phyloP scores from a whole-genome alignment of 257 asterid species.

The Solanum chiquidenum region DNA sequence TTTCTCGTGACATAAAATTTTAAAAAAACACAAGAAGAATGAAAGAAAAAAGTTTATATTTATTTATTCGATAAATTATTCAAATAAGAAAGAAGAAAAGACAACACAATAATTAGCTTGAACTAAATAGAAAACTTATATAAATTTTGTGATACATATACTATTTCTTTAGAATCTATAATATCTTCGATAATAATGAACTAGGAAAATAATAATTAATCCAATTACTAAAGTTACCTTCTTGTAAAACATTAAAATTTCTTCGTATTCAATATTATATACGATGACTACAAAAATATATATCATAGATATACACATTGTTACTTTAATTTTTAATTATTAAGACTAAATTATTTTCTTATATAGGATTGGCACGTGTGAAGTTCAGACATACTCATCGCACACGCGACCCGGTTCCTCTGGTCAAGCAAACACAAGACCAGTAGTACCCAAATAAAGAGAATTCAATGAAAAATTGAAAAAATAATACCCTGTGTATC shows the following conservation, averaged over 20 bases:
- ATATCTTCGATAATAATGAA: neutral
- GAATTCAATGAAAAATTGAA: neutral
- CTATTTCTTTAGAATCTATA: neutral
- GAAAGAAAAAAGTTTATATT: neutral
- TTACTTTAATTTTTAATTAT: neutral
- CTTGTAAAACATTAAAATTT: neutral
- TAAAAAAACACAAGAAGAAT: neutral
- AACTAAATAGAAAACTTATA: neutral
- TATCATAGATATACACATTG: neutral
- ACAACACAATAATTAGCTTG: neutral
- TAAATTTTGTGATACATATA: neutral
- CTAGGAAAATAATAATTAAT: neutral
- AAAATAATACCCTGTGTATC: accelerated
- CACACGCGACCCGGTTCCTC: neutral
- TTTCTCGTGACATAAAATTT: neutral
- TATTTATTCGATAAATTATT: neutral
- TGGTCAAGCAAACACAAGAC: neutral
- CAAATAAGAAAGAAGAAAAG: neutral
- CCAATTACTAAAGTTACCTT: neutral
- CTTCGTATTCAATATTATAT: neutral
- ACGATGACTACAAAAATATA: neutral
- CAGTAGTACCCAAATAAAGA: neutral
- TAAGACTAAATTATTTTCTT: neutral
- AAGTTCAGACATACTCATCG: neutral
- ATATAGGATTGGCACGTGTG: neutral